Base-by-base conservation (phyloP, 768 basidiomycete genomes). In the Podaxis pistillaris region DNA sequence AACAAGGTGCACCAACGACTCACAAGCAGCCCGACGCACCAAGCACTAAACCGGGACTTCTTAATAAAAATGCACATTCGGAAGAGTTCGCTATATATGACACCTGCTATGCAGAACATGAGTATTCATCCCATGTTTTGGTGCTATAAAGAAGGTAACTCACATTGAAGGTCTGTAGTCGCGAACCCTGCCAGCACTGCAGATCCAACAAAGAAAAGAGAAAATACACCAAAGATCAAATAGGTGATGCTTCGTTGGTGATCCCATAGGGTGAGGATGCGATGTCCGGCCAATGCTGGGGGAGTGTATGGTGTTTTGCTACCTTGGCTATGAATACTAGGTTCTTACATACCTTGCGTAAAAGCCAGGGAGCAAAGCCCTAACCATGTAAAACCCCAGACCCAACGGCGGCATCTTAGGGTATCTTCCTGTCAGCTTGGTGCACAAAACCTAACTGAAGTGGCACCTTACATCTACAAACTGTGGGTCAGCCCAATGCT, bases 251-350 rank as follows among this genome's bases (percentile, higher is more conserved):
- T 15, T 6, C 52, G 30, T 13, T 53, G 60, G 33, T 62, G 60
- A 4, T 56, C 53, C 60, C 60, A 62, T 36, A 62, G 26, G 2
- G 60, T 55, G 28, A 54, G 60, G 40, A 62, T 55, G 8, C 44
- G 60, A 24, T 62, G 33, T 19, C 52, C 60, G 0, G 37, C 60
- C 22, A 62, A 17, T 9, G 53, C 60, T 62, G 19, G 19, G 54
- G n/a, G 11, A 55, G 2, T 12, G 22, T 8, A n/a, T n/a, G 36
- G n/a, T 22, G 54, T 40, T n/a, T 2, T 19, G 38, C 7, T 4
- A 19, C 19, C 11, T 11, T 22, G 6, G 3, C 19, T 19, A 19
- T 9, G 6, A 24, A 8, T 8, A 12, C 26, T 26, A 53, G 15
- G n/a, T 24, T 4, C 15, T 22, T 6, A 11, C 4, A 13, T 13